Evolutionary conservation across 352 stramenopile species (phyloP).

Genomic region (Pythium oligandrum): DNA sequence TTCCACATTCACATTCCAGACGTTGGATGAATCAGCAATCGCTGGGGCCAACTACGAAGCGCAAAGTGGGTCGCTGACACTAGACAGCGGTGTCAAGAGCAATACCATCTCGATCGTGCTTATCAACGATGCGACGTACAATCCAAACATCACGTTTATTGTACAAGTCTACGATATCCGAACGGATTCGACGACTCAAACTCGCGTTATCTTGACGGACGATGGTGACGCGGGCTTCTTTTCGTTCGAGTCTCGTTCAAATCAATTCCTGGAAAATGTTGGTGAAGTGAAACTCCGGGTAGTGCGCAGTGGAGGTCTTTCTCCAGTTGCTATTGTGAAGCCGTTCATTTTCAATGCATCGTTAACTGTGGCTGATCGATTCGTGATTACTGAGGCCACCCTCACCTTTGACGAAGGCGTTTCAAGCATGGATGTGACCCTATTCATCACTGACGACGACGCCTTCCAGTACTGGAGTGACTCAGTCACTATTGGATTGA

Average conservation of each 20-base stretch:
- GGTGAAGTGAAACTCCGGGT: constrained; percentile 22
- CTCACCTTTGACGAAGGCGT: constrained; percentile 31
- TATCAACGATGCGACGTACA: constrained; percentile 36
- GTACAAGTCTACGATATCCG: constrained; percentile 28
- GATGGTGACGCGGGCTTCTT: constrained; percentile 53
- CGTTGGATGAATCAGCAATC: constrained; percentile 24
- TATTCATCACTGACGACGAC: constrained; percentile 34
- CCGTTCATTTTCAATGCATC: constrained; percentile 11
- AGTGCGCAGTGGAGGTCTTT: constrained; percentile 20
- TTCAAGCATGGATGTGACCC: constrained; percentile 11
- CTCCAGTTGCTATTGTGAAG: constrained; percentile 25
- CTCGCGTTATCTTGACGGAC: constrained; percentile 33
- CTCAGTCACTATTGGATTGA: constrained; percentile 33
- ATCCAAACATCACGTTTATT: constrained; percentile 35
- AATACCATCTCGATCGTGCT: constrained; percentile 29
- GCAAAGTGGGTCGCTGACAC: constrained; percentile 6
- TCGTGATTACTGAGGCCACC: constrained; percentile 23
- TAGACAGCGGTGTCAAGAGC: constrained; percentile 26
- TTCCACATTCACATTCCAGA: constrained; percentile 30
- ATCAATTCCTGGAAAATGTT: constrained; percentile 28
- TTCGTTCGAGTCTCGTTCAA: constrained; percentile 23
- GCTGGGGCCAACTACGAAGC: constrained; percentile 30
- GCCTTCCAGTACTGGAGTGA: constrained; percentile 38
- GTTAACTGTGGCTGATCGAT: constrained; percentile 21
- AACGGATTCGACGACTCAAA: constrained; percentile 19